Evolutionary conservation across 2,329 filamentous ascomycete genomes (phyloP).

Genomic region (Penicillium sp.): DNA sequence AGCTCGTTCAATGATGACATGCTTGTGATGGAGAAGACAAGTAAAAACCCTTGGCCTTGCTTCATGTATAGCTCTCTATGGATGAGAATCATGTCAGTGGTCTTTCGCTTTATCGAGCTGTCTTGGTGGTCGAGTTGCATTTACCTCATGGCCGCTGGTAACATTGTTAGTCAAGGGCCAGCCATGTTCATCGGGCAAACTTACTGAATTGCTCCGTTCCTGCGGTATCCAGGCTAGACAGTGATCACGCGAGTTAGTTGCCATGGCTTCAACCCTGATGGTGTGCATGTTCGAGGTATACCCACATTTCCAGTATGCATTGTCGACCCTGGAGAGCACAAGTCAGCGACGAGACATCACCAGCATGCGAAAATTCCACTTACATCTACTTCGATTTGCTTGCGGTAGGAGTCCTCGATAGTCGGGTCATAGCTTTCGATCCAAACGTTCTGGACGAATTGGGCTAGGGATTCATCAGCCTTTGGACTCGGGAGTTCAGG

Average conservation of each 20-base stretch:
- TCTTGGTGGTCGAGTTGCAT: constrained; percentile 17
- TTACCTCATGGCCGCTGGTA: constrained; percentile 57
- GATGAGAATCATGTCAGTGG: constrained; percentile 12
- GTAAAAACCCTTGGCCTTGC: constrained; percentile 82
- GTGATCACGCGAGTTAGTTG: constrained; percentile 9
- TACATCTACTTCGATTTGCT: constrained; percentile 87
- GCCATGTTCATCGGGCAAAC: constrained; percentile 33
- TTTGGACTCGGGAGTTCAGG: constrained; percentile 12
- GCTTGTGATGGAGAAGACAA: constrained; percentile 90
- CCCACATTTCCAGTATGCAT: constrained; percentile 85
- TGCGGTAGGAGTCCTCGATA: constrained; percentile 83
- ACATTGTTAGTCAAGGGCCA: constrained; percentile 15
- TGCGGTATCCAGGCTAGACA: constrained; percentile 74
- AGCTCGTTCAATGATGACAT: constrained; percentile 79
- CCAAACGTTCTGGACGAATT: constrained; percentile 93
- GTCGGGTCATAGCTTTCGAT: constrained; percentile 88
- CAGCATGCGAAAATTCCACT: constrained; percentile 40
- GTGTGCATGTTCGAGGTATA: constrained; percentile 12
- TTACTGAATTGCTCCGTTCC: constrained; percentile 90
- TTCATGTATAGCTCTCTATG: constrained; percentile 83
- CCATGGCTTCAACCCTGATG: constrained; percentile 5
- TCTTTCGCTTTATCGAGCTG: not conserved
- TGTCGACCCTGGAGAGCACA: constrained; percentile 66
- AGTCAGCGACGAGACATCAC: not conserved
- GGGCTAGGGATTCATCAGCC: constrained; percentile 55